Percentiles rank a stretch among this genome's conserved stretches.
phyloP scores from a whole-genome alignment of 1,284 basidiomycete species.

The Leccinum insolens region DNA sequence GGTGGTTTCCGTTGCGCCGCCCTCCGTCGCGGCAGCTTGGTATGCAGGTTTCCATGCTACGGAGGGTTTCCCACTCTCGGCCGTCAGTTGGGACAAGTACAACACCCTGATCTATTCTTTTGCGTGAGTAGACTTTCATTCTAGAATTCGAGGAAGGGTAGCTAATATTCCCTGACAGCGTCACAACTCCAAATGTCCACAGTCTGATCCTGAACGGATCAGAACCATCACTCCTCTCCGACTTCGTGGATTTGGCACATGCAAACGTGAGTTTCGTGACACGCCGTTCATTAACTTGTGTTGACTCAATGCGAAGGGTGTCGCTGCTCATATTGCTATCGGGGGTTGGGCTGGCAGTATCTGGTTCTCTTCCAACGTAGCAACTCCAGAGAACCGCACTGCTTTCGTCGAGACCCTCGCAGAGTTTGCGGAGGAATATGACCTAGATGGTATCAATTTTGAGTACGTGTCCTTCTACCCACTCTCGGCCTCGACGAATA shows the following conservation, averaged over 20 bases:
- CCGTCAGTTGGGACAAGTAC: conserved; percentile 51
- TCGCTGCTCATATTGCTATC: neutral
- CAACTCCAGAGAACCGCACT: conserved; percentile 46
- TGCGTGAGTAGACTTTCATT: conserved; percentile 3
- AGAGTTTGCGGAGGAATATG: conserved; percentile 45
- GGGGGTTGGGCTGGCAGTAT: neutral
- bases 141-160: too few relatives aligned
- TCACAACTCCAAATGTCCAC: conserved; percentile 45
- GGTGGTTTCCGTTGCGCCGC: neutral
- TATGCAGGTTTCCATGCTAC: conserved; percentile 46
- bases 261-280: conserved; percentile 22
- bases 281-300: neutral
- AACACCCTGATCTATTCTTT: conserved; percentile 50
- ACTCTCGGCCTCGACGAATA: neutral
- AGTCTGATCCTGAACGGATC: conserved; percentile 38
- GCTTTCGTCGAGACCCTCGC: conserved; percentile 65
- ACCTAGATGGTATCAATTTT: conserved; percentile 25
- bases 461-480: conserved; percentile 18
- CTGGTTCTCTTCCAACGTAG: conserved; percentile 3
- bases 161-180: conserved; percentile 26
- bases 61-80: conserved; percentile 38
- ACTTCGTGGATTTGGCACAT: conserved; percentile 52
- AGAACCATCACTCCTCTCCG: conserved; percentile 44
- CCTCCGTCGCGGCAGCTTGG: conserved; percentile 26
- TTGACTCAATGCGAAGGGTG: neutral